Evolutionary conservation across 2,329 filamentous ascomycete genomes (phyloP), one percentile per base, ranked within the genome.

Genomic region (Alternaria sp.): DNA sequence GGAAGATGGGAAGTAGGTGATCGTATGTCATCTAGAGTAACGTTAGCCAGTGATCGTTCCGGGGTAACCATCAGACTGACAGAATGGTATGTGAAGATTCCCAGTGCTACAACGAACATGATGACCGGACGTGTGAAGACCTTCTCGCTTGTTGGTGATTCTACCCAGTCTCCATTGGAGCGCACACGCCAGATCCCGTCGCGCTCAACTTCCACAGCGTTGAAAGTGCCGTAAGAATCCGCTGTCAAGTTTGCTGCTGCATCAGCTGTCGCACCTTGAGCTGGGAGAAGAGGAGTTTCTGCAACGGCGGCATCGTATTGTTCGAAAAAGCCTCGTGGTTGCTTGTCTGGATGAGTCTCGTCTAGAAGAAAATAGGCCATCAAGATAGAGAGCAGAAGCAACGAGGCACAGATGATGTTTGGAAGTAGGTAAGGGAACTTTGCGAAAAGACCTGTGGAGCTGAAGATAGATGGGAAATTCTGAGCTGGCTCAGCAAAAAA

Each of bases 81-180:
- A 36, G 90, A 92, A 78, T 97, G 93, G 75, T 96, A 96, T 4
- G 92, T 95, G 80, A 96, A 97, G 63, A 97, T 91, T 42, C 90
- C 91, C 46, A 97, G 80, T 1, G 93, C 90, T n/a, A 92, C 72
- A 37, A 95, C 87, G 52, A 97, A 85, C 77, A 90, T 88, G 65
- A 91, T 81, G 60, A 97, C 88, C 39, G 85, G 85, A 77, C 80
- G 83, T 2, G 84, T 88, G 66, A 89, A 86, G 51, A 84, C 82
- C 58, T 81, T 82, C 28, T 79, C 72, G 13, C 74, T 73, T 3
- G 61, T 33, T 23, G 68, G 60, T n/a, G 63, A 54, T 45, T 75
- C 80, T 24, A 72, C 67, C 57, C 72, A 75, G 45, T 79, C 70
- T 24, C 83, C 84, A 65, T 85, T 81, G 1, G 80, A 74, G 29